These are phyloP conservation scores for Uronychia setigera DNA, from an alignment of 73 alveolate species.

Conservation along the genomic window DNA sequence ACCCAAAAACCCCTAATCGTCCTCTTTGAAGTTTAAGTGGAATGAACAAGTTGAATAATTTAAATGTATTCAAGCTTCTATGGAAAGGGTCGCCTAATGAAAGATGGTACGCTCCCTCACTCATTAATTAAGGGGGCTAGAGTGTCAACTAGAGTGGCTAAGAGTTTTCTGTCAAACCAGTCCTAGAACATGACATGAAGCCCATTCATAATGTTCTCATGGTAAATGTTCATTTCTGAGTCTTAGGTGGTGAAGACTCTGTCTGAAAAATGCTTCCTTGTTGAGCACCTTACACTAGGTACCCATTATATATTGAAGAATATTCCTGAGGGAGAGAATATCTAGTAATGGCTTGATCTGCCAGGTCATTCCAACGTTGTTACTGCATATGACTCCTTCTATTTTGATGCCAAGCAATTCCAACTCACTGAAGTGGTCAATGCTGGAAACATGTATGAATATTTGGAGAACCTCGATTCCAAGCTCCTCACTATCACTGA, in stretches of 20 bases:
- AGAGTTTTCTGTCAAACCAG: neutral
- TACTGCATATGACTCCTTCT: conserved; percentile 21
- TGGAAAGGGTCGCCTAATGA: neutral
- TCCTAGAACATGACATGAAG: neutral
- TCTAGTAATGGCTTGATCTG: conserved; percentile 40
- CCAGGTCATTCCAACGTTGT: conserved; percentile 43
- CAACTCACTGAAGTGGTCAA: conserved; percentile 19
- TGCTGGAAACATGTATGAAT: conserved; percentile 36
- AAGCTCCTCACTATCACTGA: conserved; percentile 36
- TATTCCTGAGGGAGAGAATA: conserved; percentile 19
- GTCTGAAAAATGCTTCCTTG: neutral
- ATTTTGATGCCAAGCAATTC: conserved; percentile 24
- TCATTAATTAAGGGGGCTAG: neutral
- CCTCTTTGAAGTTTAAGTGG: no score
- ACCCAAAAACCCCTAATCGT: no score
- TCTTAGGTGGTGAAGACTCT: neutral
- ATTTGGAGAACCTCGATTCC: conserved; percentile 20
- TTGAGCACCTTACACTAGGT: neutral
- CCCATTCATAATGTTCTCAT: neutral
- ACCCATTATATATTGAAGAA: neutral
- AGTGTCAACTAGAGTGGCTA: neutral
- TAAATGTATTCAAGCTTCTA: neutral
- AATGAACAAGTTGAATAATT: no score
- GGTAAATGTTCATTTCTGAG: neutral
- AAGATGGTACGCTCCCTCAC: neutral